Evolutionary conservation across 257 asterid genomes (phyloP).

Genomic region (Gynochthodes officinalis): DNA sequence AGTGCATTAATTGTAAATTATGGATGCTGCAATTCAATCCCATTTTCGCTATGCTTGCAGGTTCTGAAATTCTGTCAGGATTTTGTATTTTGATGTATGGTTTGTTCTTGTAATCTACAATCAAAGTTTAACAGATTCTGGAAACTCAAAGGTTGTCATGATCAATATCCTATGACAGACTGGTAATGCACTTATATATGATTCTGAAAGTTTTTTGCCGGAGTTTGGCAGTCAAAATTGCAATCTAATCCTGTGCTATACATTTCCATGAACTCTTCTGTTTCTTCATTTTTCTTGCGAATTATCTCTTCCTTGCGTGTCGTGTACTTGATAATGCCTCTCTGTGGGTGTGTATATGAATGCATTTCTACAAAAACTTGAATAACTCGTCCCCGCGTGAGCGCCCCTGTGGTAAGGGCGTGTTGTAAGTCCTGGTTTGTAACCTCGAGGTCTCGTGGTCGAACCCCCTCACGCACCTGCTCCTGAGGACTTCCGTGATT

Average conservation of each 20-base stretch:
- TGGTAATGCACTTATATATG: not conserved
- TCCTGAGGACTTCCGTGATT: too few species aligned
- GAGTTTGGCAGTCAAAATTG: not conserved
- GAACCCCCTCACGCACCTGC: too few species aligned
- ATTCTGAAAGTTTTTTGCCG: not conserved
- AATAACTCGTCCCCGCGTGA: not conserved
- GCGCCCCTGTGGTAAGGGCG: too few species aligned
- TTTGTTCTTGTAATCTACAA: not conserved
- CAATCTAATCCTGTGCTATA: not conserved
- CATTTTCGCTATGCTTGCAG: not conserved
- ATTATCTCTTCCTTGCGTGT: not conserved
- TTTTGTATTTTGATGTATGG: not conserved
- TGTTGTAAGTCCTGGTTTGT: too few species aligned
- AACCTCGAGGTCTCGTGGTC: too few species aligned
- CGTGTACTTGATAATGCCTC: not conserved
- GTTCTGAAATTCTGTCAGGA: not conserved
- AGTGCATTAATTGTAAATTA: too few species aligned
- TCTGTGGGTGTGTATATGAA: not conserved
- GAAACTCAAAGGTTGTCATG: not conserved
- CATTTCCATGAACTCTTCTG: not conserved
- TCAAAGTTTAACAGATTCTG: not conserved
- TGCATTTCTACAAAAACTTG: not conserved
- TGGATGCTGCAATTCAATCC: too few species aligned
- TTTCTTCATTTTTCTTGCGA: not conserved
- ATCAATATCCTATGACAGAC: too few species aligned